Evolutionary conservation across 805 yeast genomes (phyloP), one percentile per base, ranked within the genome.

Genomic region (Nakazawaea pomicola): DNA sequence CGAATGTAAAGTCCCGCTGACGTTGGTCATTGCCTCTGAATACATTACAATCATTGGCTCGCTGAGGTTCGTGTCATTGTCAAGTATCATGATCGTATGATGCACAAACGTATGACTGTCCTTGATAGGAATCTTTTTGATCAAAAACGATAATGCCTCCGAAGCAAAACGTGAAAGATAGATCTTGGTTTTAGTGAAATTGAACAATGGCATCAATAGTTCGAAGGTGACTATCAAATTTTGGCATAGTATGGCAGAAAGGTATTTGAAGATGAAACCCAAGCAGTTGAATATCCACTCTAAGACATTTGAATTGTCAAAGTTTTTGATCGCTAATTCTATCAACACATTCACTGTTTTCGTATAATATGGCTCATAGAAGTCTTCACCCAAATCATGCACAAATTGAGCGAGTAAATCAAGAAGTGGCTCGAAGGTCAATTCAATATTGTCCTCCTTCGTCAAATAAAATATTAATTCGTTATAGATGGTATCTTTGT

Each of bases 341-440:
- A 72, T 72, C 31, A 90, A 67, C 18, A 73, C 50, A 0, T 53
- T 49, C 35, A 91, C 61, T 1, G 88, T 62, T 19, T 61, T 56
- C 2, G 64, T 64, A 54, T 87, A 89, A 53, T 66, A 88, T 14
- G 53, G 50, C 7, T 74, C 76, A 67, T 88, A 72, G 54, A 90
- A 93, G 50, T 91, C 98, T 2, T 91, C 82, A 8, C 96, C 97
- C 47, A 91, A 64, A 64, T 91, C 99, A 52, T 87, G 96, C 30
- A 89, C 80, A 51, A 93, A 83, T 54, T 89, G 95, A 0, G 95
- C 76, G 18, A 89, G 58, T 8, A 84, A 62, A 54, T 93, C 99
- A 38, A 88, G 60, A 21, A 87, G 56, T 3, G 98, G 91, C 57
- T 89, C 93, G 33, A 85, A 62, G 1, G 96, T 78, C 43, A 82